Evolutionary conservation across 2,329 filamentous ascomycete genomes (phyloP), one percentile per base, ranked within the genome.

Genomic region (Cytospora piceae): DNA sequence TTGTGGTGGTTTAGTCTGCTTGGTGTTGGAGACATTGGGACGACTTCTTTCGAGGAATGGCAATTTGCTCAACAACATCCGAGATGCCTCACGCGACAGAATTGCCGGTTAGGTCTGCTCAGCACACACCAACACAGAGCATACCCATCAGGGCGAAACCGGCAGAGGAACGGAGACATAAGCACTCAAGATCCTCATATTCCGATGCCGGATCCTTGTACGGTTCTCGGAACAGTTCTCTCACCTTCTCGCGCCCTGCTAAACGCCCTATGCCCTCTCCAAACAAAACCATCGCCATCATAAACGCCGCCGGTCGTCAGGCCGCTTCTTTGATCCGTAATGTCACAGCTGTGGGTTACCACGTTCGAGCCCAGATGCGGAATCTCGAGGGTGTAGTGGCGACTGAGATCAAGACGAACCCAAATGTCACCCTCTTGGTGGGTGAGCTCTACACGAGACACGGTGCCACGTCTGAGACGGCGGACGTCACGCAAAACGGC

Each of bases 251-350:
- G n/a, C 85, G 85, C 24, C 85, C 85, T 20, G 77, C 83, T 56
- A 87, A 87, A 76, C 81, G 85, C 70, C 79, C 84, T 71, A 87
- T 85, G 79, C 82, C 83, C 67, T 80, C 81, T 34, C 84, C 85
- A 54, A 83, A 86, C 75, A 95, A 94, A 81, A 95, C 91, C 63
- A 93, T 96, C 74, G 94, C 94, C 75, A 90, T 97, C 74, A 94
- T 98, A 81, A 98, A 98, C 80, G 93, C 93, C 75, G 94, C 93
- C 76, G 95, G 95, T 74, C 91, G 95, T 73, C 95, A 99, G 83
- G 93, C 94, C 70, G 94, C 94, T 66, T 97, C 94, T 67, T 88
- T 99, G 74, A 95, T 97, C 72, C 91, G 95, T 71, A 93, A 97
- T 75, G 94, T 94, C 65, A 92, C 92, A 54, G 95, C 95, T 67